Evolutionary conservation across 1,284 basidiomycete genomes (phyloP).

Genomic region (Vanrija pseudolonga): DNA sequence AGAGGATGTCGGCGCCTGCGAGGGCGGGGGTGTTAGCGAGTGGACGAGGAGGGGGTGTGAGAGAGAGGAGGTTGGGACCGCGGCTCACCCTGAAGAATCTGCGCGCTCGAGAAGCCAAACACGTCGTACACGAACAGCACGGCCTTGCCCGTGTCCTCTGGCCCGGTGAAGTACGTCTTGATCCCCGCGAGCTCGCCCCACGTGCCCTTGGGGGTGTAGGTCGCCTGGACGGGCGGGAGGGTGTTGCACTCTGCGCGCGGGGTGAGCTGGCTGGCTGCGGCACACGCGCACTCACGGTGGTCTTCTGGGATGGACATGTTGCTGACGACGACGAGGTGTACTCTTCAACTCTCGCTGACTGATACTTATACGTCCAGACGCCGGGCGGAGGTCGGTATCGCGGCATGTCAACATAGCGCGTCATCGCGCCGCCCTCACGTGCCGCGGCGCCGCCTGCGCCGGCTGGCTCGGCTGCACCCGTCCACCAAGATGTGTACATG

Average conservation of each 20-base stretch:
- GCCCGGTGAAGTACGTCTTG: conserved; percentile 45
- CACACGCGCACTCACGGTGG: no score
- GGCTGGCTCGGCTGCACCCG: no score
- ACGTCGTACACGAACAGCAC: conserved; percentile 36
- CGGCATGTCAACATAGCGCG: no score
- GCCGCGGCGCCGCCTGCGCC: no score
- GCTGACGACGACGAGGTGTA: no score
- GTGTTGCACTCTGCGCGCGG: conserved; percentile 50
- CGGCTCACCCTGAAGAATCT: conserved; percentile 51
- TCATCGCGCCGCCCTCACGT: no score
- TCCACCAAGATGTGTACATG: no score
- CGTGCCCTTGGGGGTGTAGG: conserved; percentile 52
- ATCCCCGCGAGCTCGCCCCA: conserved; percentile 44
- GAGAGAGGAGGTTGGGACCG: neutral
- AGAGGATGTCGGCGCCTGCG: conserved; percentile 44
- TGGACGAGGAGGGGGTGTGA: neutral
- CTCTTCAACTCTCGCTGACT: no score
- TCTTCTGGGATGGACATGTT: no score
- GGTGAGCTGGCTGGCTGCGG: neutral
- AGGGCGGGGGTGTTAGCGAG: neutral
- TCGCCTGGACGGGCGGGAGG: conserved; percentile 51
- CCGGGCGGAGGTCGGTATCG: no score
- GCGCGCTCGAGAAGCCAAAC: conserved; percentile 52
- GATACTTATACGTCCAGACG: no score
- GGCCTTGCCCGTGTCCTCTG: conserved; percentile 34